phyloP scores from a whole-genome alignment of 306 rosid species.

The Cicer bijugum region DNA sequence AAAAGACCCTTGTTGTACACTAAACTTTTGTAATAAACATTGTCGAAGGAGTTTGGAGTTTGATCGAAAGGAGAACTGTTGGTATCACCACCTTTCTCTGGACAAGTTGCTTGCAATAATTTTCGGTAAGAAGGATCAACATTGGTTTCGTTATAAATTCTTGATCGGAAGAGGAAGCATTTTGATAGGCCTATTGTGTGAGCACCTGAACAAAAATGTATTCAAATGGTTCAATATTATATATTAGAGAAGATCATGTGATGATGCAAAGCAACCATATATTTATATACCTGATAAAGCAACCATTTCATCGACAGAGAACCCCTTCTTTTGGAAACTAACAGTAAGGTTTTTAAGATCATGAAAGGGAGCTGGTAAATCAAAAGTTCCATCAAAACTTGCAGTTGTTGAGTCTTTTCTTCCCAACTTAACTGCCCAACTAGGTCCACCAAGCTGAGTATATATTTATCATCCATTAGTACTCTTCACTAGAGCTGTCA shows the following conservation, averaged over 20 bases:
- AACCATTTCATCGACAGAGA: slow-evolving; percentile 53
- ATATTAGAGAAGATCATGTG: no score
- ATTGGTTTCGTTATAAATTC: slow-evolving; percentile 62
- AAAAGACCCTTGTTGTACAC: slow-evolving; percentile 49
- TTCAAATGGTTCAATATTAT: not conserved
- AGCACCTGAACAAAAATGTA: slow-evolving; percentile 46
- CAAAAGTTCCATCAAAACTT: slow-evolving; percentile 45
- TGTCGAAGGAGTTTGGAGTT: slow-evolving; percentile 49
- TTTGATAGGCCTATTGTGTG: slow-evolving; percentile 60
- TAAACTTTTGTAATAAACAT: slow-evolving; percentile 50
- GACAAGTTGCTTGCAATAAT: slow-evolving; percentile 47
- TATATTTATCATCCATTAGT: not conserved
- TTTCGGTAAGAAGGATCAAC: slow-evolving; percentile 46
- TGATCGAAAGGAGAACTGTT: slow-evolving; percentile 51
- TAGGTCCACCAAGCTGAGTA: slow-evolving; percentile 56
- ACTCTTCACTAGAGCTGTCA: no score
- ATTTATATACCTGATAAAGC: slow-evolving; percentile 34
- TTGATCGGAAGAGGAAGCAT: slow-evolving; percentile 39
- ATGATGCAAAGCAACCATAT: not conserved
- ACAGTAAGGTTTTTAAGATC: slow-evolving; percentile 46
- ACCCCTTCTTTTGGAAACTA: slow-evolving; percentile 54
- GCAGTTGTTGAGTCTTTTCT: slow-evolving; percentile 67
- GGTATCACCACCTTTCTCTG: slow-evolving; percentile 50
- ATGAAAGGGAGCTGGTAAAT: slow-evolving; percentile 50
- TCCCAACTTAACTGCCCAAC: slow-evolving; percentile 52